Base-by-base conservation (phyloP, 1,139 yeast species). In the Kluyveromyces sp. region DNA sequence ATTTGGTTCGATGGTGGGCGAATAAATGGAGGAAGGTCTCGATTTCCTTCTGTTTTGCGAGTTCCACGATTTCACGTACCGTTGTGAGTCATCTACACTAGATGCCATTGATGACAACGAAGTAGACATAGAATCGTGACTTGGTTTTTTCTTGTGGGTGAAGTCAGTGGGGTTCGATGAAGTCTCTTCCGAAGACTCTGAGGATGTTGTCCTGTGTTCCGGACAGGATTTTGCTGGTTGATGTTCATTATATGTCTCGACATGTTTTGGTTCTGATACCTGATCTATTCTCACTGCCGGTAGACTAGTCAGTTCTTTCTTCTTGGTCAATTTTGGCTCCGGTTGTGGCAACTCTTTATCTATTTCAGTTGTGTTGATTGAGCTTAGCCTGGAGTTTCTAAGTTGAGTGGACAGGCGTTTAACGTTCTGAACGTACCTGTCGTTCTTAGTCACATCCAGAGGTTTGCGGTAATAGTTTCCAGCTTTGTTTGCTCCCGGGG, bases 61-160 rank as follows among this genome's bases (percentile, higher is more conserved):
- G 40, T 61, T 61, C 65, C 65, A 61, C 3, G 65, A 61, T 44
- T 60, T 59, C 6, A 61, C 63, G 47, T 59, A 59, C 29, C 64
- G 51, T 43, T 58, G 61, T 2, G 60, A 57, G 19, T 61, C 65
- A 42, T 55, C 62, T 15, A 61, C 58, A 45, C 56, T 57, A 33
- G 57, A 55, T 3, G 57, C 63, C 47, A 57, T 49, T 4, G 65
- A 60, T 22, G 61, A 57, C 3, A 61, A 60, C 1, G 64, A 60
- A 1, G 65, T 60, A 9, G 57, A 47, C 55, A 59, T 55, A 3
- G 65, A 59, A 30, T 61, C 65, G 32, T 53, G 39, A 41, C 64
- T 60, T 25, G 52, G 48, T 26, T 53, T 56, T 11, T 52, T 46
- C 37, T 53, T 53, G 6, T 56, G 22, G 0, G 60, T 56, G 41